Evolutionary conservation across 805 yeast genomes (phyloP), one percentile per base, ranked within the genome.

Genomic region (Wickerhamomyces bovis): DNA sequence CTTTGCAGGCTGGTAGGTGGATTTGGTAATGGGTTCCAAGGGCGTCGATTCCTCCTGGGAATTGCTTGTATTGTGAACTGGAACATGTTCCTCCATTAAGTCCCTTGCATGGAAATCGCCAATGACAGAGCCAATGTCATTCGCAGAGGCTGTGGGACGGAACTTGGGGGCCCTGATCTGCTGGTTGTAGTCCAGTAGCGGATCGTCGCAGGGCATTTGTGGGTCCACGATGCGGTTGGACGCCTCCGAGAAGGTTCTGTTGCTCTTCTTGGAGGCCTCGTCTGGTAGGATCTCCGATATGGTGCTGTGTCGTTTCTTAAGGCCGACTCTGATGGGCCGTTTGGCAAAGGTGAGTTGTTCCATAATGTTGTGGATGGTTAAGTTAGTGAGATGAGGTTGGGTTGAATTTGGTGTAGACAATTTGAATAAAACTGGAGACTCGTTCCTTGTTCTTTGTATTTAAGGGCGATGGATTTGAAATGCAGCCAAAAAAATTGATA

Each of bases 101-200:
- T 38, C 41, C 43, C 36, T 33, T 4, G 20, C 20, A 16, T 16
- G 11, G 20, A 33, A 33, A n/a, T 33, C 48, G 33, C 43, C 16
- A 50, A 48, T 8, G 42, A 51, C 11, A 18, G 53, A 47, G 18
- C 54, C 56, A 22, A 53, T 53, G 23, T 49, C 49, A 6, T 42
- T 41, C 0, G 45, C 18, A 9, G 39, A 42, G 8, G 38, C 44
- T 1, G 46, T 47, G 7, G 39, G 40, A 33, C 43, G 49, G 44
- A 60, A 53, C 47, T 60, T 60, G 2, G 64, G 64, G 1, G 61
- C 64, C 20, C 64, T 47, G 21, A 60, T 60, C 44, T 59, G 63
- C 38, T 58, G 56, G 43, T 60, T 55, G 41, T 60, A 56, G 47
- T 60, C 63, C 31, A 58, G 38, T 6, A 53, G 41, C 0, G 64